phyloP scores from a whole-genome alignment of 805 yeast species.

The Candida broadrunensis region DNA sequence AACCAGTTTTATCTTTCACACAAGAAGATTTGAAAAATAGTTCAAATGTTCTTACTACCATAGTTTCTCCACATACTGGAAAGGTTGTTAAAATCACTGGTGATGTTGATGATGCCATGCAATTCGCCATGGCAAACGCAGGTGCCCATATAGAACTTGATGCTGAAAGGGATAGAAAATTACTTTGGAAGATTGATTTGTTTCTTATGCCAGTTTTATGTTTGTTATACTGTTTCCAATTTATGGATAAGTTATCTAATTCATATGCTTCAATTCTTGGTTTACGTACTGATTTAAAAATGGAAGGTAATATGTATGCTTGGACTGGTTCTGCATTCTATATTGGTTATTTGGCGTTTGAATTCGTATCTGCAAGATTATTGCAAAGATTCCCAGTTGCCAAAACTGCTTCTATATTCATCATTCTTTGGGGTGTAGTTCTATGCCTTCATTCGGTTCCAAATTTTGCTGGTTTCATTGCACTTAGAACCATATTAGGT shows the following conservation, averaged over 20 bases:
- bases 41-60: conserved; percentile 4
- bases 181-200: conserved; percentile 20
- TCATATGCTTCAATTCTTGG: conserved; percentile 41
- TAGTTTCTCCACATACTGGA: conserved; percentile 17
- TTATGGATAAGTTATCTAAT: conserved; percentile 36
- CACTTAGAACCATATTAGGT: conserved; percentile 35
- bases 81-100: conserved; percentile 22
- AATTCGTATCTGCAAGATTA: conserved; percentile 43
- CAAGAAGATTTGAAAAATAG: conserved; percentile 5
- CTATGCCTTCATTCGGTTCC: conserved; percentile 54
- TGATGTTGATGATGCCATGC: conserved; percentile 41
- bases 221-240: conserved; percentile 22
- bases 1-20: conserved; percentile 5
- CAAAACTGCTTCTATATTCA: conserved; percentile 44
- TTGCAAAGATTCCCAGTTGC: conserved; percentile 59
- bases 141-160: conserved; percentile 12
- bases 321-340: conserved; percentile 41
- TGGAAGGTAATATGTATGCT: conserved; percentile 31
- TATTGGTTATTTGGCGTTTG: conserved; percentile 61
- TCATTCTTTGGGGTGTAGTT: conserved; percentile 63
- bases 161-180: conserved; percentile 12
- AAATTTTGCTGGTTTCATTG: conserved; percentile 38
- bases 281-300: conserved; percentile 31
- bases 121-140: conserved; percentile 21
- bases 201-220: conserved; percentile 24